Percentiles rank a stretch among this genome's conserved stretches.
These are phyloP conservation scores for Morella rubra DNA, from an alignment of 306 rosid species.

Conservation along the genomic window DNA sequence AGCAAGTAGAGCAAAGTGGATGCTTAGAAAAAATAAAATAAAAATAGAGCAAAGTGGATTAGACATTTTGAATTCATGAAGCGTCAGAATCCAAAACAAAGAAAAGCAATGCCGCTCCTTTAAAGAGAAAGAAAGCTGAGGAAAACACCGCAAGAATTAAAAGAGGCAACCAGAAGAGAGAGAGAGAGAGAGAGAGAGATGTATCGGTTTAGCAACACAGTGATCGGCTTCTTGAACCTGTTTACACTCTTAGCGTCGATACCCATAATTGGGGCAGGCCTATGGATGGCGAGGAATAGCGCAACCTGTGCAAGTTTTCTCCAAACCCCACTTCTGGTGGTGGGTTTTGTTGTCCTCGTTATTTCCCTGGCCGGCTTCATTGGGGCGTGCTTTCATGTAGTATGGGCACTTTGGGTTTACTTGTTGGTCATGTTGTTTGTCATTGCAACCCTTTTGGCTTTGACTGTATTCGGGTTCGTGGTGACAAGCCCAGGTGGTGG, in stretches of 20 bases:
- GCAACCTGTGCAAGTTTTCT: slow-evolving; percentile 77
- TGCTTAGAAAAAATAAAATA: no score
- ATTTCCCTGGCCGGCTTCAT: slow-evolving; percentile 87
- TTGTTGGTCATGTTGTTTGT: slow-evolving; percentile 74
- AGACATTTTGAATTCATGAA: slow-evolving; percentile 31
- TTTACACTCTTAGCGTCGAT: slow-evolving; percentile 84
- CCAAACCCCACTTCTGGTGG: slow-evolving; percentile 75
- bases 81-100: slow-evolving; percentile 26
- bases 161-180: background rate
- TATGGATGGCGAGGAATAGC: slow-evolving; percentile 91
- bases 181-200: slow-evolving; percentile 20
- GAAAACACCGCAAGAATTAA: slow-evolving; percentile 13
- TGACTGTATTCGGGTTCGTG: slow-evolving; percentile 79
- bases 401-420: slow-evolving; percentile 90
- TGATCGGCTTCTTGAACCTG: slow-evolving; percentile 85
- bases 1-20: slow-evolving; percentile 24
- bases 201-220: slow-evolving; percentile 91
- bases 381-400: slow-evolving; percentile 93
- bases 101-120: slow-evolving; percentile 27
- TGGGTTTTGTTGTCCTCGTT: slow-evolving; percentile 77
- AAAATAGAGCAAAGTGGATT: background rate
- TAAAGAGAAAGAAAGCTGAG: slow-evolving; percentile 35
- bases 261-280: slow-evolving; percentile 87
- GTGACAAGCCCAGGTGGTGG: slow-evolving; percentile 77
- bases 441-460: slow-evolving; percentile 57